These are phyloP conservation scores for Kluyveromyces sp. DNA, from an alignment of 1,139 yeast genomes.

Conservation along the genomic window DNA sequence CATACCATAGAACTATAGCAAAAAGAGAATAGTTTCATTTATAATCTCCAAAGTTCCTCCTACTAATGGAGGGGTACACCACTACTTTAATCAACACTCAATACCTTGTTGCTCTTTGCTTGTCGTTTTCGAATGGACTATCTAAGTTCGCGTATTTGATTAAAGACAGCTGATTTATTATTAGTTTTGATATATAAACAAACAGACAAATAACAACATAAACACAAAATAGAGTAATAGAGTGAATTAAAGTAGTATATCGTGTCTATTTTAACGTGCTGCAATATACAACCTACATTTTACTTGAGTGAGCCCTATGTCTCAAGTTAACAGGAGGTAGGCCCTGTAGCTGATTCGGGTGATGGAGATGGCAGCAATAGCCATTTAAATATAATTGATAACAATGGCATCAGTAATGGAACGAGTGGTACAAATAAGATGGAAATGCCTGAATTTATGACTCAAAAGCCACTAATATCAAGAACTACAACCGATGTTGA, in stretches of 20 bases:
- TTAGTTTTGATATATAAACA: no score
- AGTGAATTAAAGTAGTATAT: no score
- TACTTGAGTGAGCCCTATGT: background rate
- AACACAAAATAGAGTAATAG: background rate
- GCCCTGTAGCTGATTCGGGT: background rate
- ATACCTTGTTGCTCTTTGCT: no score
- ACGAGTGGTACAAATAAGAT: background rate
- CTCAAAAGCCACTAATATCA: slow-evolving; percentile 8
- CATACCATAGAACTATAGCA: background rate
- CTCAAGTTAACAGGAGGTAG: background rate
- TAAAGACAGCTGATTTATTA: no score
- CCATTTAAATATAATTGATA: background rate
- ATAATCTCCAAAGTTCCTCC: no score
- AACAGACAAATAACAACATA: no score
- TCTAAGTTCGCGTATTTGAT: no score
- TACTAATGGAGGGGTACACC: no score
- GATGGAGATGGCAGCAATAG: background rate
- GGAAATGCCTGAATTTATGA: slow-evolving; percentile 9
- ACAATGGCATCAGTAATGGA: background rate
- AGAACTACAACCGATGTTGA: slow-evolving; percentile 26
- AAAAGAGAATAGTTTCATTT: background rate
- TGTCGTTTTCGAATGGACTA: no score
- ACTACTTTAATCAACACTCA: no score
- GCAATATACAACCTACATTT: background rate
- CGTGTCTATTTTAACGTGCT: background rate